phyloP scores from a whole-genome alignment of 805 yeast species.

The Torulaspora franciscae region DNA sequence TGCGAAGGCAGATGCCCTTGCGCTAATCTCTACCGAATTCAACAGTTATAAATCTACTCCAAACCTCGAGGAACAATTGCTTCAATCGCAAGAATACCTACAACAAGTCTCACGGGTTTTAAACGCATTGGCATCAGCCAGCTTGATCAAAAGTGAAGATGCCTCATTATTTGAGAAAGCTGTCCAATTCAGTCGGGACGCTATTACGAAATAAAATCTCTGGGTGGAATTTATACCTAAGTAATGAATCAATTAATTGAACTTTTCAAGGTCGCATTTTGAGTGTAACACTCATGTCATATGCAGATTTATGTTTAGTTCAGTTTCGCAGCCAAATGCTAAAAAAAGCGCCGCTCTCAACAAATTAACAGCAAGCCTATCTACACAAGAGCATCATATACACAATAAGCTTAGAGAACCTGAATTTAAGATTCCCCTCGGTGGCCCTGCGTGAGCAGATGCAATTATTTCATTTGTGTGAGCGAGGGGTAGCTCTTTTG shows the following conservation, averaged over 20 bases:
- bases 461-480: no score
- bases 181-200: constrained; percentile 20
- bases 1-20: constrained; percentile 31
- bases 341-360: no score
- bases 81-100: constrained; percentile 20
- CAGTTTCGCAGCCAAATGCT: neutral
- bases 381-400: no score
- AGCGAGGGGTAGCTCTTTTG: constrained; percentile 36
- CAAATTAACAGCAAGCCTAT: no score
- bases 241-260: constrained; percentile 8
- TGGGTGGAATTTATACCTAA: constrained; percentile 5
- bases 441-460: no score
- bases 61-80: constrained; percentile 30
- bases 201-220: constrained; percentile 11
- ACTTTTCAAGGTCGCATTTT: neutral
- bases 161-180: constrained; percentile 23
- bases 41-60: constrained; percentile 29
- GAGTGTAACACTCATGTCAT: neutral
- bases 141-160: constrained; percentile 24
- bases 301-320: constrained; percentile 1
- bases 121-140: constrained; percentile 16
- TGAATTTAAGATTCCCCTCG: no score
- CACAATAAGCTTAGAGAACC: no score
- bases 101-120: constrained; percentile 20
- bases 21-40: constrained; percentile 29